Base-by-base conservation (phyloP, 495 filamentous ascomycete species). In the Hypoxylon perforatum region DNA sequence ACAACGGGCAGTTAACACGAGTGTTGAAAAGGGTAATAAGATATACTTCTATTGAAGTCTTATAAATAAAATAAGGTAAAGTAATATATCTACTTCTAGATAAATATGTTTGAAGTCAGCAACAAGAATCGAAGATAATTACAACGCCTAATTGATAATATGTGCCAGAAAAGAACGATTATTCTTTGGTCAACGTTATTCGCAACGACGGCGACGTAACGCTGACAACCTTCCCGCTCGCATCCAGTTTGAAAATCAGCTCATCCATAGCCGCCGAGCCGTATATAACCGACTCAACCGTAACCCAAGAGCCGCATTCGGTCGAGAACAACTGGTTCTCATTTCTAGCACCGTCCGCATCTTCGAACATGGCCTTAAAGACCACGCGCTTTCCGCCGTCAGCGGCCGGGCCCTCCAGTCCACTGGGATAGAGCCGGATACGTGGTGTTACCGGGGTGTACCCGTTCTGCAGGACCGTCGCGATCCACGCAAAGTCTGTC, bases 291-390 rank as follows among this genome's bases (percentile, higher is more conserved):
- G 72, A 70, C 38, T 66, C 70, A 10, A 75, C 36, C 10, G 62
- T 50, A 11, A 75, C 59, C 72, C 72, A 75, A 0, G 70, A 61
- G 9, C 70, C 72, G 48, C 72, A 75, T 14, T 73, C 70, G n/a
- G 72, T 75, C 18, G 70, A 73, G 41, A 75, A 75, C 72, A 75
- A 75, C 8, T 58, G 63, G 9, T 52, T 73, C 58, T 50, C 69
- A 52, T 61, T 57, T 52, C 49, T 67, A 42, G 69, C 73, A 38
- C 54, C 51, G 11, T 71, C 63, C 19, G 73, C 57, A 21, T 82
- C 78, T 47, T 82, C 79, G 48, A 78, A 81, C 25, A 79, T 74
- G 1, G 79, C 80, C 59, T 81, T 81, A 63, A 79, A 83, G 0
- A 67, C 71, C 12, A 80, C 67, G 4, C 58, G 49, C 36, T 73